Percentiles rank a stretch among this genome's conserved stretches.
These are phyloP conservation scores for Oenanthe javanica DNA, from an alignment of 140 eudicot genomes.

Conservation along the genomic window DNA sequence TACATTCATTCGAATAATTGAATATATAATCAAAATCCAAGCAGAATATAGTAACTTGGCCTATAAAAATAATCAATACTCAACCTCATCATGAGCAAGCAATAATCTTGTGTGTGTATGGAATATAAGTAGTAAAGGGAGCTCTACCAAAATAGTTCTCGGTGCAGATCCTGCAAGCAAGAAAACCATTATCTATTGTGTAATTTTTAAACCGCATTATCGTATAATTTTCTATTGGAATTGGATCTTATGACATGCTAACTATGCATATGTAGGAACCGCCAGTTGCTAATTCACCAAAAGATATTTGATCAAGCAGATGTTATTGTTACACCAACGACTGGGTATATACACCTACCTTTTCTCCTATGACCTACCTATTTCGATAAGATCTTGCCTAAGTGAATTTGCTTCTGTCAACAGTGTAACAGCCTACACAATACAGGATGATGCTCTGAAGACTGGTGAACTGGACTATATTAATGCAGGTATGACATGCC, in stretches of 20 bases:
- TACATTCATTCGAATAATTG: neutral
- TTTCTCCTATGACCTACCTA: neutral
- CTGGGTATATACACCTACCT: constrained; percentile 46
- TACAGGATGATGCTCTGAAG: constrained; percentile 52
- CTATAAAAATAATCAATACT: neutral
- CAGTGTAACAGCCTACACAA: constrained; percentile 82
- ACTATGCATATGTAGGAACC: constrained; percentile 34
- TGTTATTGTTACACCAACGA: constrained; percentile 88
- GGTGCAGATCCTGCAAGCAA: neutral
- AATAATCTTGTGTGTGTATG: neutral
- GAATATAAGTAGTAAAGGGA: neutral
- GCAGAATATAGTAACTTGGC: neutral
- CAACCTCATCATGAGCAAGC: neutral
- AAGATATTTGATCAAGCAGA: constrained; percentile 73
- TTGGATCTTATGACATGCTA: neutral
- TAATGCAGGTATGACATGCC: constrained; percentile 58
- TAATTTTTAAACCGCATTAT: neutral
- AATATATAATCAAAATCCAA: neutral
- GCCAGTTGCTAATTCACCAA: constrained; percentile 64
- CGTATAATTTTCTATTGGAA: neutral
- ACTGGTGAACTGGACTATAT: constrained; percentile 93
- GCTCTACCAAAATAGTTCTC: neutral
- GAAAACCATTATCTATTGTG: neutral
- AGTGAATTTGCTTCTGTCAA: constrained; percentile 8
- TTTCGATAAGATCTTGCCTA: neutral